Evolutionary conservation across 176 grass and related monocot genomes (phyloP).

Genomic region (Oryza glumipatula): DNA sequence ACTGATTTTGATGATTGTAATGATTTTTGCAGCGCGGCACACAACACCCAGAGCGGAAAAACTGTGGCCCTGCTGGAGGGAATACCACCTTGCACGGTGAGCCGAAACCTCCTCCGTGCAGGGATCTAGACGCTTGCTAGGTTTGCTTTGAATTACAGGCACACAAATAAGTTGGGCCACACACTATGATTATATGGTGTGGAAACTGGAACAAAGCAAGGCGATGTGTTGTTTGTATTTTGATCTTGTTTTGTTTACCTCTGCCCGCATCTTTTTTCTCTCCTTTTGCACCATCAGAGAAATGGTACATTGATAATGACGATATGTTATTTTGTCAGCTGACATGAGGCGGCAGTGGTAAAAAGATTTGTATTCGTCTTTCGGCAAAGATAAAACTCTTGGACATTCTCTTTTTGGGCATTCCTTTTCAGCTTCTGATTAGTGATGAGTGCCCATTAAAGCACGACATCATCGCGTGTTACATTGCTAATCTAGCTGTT

Average conservation of each 20-base stretch:
- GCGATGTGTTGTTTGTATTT: slow-evolving; percentile 29
- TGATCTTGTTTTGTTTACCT: slow-evolving; percentile 24
- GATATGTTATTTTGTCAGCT: slow-evolving; percentile 20
- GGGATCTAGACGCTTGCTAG: slow-evolving; percentile 92
- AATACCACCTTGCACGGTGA: slow-evolving; percentile 76
- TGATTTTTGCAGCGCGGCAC: slow-evolving; percentile 69
- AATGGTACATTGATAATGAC: slow-evolving; percentile 34
- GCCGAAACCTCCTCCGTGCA: slow-evolving; percentile 80
- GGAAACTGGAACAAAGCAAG: slow-evolving; percentile 39
- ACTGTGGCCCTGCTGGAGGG: slow-evolving; percentile 78
- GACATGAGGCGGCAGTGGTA: slow-evolving; percentile 15
- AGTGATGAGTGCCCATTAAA: not conserved
- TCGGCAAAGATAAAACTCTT: slow-evolving; percentile 7
- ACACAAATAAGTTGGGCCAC: slow-evolving; percentile 47
- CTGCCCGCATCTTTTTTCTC: not conserved
- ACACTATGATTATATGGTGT: slow-evolving; percentile 5
- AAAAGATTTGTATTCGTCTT: slow-evolving; percentile 20
- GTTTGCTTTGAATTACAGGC: slow-evolving; percentile 38
- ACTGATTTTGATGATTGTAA: not conserved
- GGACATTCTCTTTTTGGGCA: not conserved
- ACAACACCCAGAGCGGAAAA: slow-evolving; percentile 77
- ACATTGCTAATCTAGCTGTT: not conserved
- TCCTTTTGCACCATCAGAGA: slow-evolving; percentile 28
- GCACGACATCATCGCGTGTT: not conserved
- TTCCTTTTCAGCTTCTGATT: not conserved